Base-by-base conservation (phyloP, 257 asterid genomes). In the Solanum gandarillasii region DNA sequence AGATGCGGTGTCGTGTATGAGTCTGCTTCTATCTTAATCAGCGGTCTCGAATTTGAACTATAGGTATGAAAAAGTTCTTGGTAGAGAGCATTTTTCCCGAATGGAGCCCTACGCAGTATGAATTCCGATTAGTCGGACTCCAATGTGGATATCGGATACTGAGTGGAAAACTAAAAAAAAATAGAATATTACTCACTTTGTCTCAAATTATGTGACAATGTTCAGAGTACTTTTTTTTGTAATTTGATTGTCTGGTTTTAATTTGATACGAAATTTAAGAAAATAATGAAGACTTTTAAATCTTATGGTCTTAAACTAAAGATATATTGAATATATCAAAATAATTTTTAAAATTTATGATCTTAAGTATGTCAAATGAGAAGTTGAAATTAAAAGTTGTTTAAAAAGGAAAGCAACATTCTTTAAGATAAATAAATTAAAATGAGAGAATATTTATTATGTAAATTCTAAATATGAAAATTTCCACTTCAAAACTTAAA, bases 1-100 rank as follows among this genome's bases (percentile, higher is more conserved):
- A 18, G 0, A 18, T 55, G 20, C 0, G 20, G 7, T 46, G 20
- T 13, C 0, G 58, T 46, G 1, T 0, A 52, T 52, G 65, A 18
- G 8, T 55, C 0, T 52, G 4, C 0, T 18, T 0, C 4, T 18
- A 0, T 55, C 1, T 6, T 55, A 55, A 6, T 18, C 0, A 18
- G 10, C 0, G 4, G 0, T 55, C 1, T 18, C 0, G 1, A 18
- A 18, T 55, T 55, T 55, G 7, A 55, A 55, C 4, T 55, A 1
- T 2, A 18, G 1, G 60, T 2, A 55, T 55, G 4, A 6, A 48
- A 12, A 16, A 18, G 1, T 52, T 18, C 6, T 52, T 55, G n/a
- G 10, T 55, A 55, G 10, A 6, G 1, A 55, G 4, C 0, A 0
- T 18, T 55, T 55, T 18, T 18, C 0, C 0, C 0, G 4, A 3